Base-by-base conservation (phyloP, 768 basidiomycete species). In the Pisolithus microcarpus region DNA sequence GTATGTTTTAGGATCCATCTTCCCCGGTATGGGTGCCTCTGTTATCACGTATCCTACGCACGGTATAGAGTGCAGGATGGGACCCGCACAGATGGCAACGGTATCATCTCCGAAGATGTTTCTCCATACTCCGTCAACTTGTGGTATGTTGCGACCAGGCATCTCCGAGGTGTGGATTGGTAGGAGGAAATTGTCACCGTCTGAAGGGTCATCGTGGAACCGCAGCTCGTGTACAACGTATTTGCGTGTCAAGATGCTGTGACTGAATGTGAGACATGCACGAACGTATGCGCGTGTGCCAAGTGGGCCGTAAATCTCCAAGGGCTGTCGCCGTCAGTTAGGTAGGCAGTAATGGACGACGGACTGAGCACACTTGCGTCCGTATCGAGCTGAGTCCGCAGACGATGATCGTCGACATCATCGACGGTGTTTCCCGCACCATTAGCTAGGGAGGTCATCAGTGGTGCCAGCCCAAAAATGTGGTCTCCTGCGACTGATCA, bases 171-270 rank as follows among this genome's bases (percentile, higher is more conserved):
- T 54, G 51, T 77, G 78, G 45, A 60, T 72, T 38, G 78, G 64
- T 10, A 85, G 62, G 19, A 65, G 55, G 7, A 75, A 78, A 55
- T 65, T 65, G 57, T 81, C 80, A n/a, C 74, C 78, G 18, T 61
- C 59, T 21, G 68, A 65, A 2, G 81, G 75, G 62, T 92, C 88
- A 19, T 72, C 67, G 10, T 78, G 75, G 46, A 79, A 77, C 18
- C 84, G 81, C 15, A 94, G 73, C 64, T 94, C 91, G 65, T 94
- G 90, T 23, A 93, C 87, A 48, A 87, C 78, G 59, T 87, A 94
- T 2, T 82, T 76, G 1, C 70, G 65, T 9, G 77, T 78, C 23
- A 92, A 74, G 18, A 79, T 69, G 7, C 86, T 84, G 59, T 89
- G 74, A 1, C 90, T 87, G 60, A 82, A 83, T 21, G 67, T 64